phyloP scores from a whole-genome alignment of 225 moss, liverwort and hornwort genomes.

The Antitrichia curtipendula region DNA sequence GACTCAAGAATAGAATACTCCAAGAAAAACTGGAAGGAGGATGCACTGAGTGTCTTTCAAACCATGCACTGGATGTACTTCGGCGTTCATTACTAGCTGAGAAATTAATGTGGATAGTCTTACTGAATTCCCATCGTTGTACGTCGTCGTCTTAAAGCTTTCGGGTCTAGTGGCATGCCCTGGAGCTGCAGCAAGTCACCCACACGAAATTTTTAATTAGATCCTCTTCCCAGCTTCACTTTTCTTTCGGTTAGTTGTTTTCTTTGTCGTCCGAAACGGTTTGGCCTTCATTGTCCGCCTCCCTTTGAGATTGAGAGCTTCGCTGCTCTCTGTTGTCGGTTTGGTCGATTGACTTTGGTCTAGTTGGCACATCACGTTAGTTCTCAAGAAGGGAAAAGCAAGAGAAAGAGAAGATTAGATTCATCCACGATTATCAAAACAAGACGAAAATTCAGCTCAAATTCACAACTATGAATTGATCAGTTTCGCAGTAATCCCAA shows the following conservation, averaged over 20 bases:
- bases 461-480: not conserved
- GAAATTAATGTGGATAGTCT: not conserved
- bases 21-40: not conserved
- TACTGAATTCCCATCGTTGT: not conserved
- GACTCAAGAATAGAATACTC: not conserved
- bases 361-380: slow-evolving; percentile 2
- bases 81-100: not conserved
- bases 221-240: not conserved
- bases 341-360: not conserved
- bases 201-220: not conserved
- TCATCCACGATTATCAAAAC: not conserved
- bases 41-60: not conserved
- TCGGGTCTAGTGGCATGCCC: not conserved
- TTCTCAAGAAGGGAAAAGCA: slow-evolving; percentile 22
- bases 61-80: not conserved
- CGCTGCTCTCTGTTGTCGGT: not conserved
- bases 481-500: not conserved
- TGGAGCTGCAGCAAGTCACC: slow-evolving; percentile 18
- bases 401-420: slow-evolving; percentile 3
- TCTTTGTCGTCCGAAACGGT: not conserved
- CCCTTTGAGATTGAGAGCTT: not conserved
- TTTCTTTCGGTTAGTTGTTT: not conserved
- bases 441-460: not conserved
- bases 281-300: not conserved
- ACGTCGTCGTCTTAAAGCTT: not conserved